Conservation (phyloP, 208 protist species). For the Leishmania lainsoni region DNA sequence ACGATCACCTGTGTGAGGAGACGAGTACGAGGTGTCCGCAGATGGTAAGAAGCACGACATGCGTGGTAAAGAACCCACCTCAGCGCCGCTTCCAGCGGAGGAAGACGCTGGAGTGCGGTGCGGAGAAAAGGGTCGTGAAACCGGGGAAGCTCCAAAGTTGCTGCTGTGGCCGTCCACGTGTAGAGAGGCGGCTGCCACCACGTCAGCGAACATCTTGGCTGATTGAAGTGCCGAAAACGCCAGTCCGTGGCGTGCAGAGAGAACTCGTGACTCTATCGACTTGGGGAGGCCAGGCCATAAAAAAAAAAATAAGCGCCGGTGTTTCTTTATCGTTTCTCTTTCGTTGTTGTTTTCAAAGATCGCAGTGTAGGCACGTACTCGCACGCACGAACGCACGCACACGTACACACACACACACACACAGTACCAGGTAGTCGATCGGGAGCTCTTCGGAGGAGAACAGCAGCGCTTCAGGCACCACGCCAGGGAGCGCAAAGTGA, state of each 20-base stretch:
- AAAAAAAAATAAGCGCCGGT: too few relatives aligned
- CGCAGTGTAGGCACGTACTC: neutral
- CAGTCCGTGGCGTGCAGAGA: neutral
- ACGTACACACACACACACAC: too few relatives aligned
- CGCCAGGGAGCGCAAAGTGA: neutral
- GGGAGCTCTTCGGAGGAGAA: neutral
- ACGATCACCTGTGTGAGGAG: constrained; percentile 13
- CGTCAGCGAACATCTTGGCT: constrained; percentile 19
- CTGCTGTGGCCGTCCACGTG: constrained; percentile 1
- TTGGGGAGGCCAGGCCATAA: too few relatives aligned
- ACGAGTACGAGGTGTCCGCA: neutral
- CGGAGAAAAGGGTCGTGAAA: neutral
- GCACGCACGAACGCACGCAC: too few relatives aligned
- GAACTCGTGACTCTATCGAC: neutral
- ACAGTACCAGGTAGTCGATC: too few relatives aligned
- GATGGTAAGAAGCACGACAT: neutral
- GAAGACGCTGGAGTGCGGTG: neutral
- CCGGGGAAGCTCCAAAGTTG: neutral
- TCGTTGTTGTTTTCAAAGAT: neutral
- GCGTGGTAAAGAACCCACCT: neutral
- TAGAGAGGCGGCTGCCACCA: constrained; percentile 16
- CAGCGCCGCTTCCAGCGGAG: neutral
- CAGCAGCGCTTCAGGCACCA: neutral
- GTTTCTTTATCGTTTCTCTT: neutral
- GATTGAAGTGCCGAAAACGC: neutral